Evolutionary conservation across 495 filamentous ascomycete species (phyloP), one percentile per base, ranked within the genome.

Genomic region (Penicillium malachiteum): DNA sequence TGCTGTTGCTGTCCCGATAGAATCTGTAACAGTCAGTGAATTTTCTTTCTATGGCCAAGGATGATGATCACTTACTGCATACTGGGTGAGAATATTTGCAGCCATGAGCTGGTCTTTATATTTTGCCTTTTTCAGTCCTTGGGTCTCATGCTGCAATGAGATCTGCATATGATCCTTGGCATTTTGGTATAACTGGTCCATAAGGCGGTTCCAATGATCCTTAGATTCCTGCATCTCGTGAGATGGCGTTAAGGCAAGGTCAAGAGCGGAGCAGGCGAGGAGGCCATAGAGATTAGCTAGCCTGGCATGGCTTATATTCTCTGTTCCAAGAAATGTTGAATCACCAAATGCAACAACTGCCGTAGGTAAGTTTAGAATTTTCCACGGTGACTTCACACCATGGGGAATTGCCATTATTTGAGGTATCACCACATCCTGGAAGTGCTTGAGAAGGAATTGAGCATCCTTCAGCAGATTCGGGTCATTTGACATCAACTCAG

Each of bases 21-120:
- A 8, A 72, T 67, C 70, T 72, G 14, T 2, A 8, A 21, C 7
- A 34, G 17, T 48, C 4, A 48, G 14, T 14, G 0, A 9, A 60
- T 52, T 47, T 18, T 3, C 11, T 33, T 21, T 16, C 37, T 10
- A 35, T 14, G 18, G 0, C 3, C n/a, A 3, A 17, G 16, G 11
- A 21, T 33, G 14, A 9, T 16, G 11, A 11, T 18, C 3, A 12
- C 63, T 56, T 54, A 74, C 71, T 2, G 71, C 65, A 52, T 64
- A 72, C 37, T 69, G 62, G 7, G 64, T 68, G 42, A 74, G 45
- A 17, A 62, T 66, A 21, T 62, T 70, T 3, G 65, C 60, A 7
- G 71, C 70, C 71, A 74, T 74, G 31, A 74, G 43, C 38, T 74
- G 71, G n/a, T 74, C 71, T 49, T 74, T 74, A 30, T 72, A 74